phyloP scores from a whole-genome alignment of 2,329 filamentous ascomycete species.

The Cercospora nicotianae region DNA sequence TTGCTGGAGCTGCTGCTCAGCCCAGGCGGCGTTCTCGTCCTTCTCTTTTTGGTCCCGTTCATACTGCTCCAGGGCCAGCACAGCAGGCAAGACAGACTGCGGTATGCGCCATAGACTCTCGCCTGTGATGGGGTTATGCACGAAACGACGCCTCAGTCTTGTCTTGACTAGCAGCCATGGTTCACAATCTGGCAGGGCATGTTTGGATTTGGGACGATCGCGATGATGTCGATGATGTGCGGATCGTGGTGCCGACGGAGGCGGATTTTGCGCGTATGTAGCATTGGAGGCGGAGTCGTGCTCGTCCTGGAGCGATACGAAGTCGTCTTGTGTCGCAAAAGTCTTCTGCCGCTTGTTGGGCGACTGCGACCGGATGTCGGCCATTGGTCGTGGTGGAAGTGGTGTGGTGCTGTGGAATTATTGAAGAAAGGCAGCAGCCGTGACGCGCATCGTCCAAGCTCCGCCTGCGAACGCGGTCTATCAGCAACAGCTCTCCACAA shows the following conservation, averaged over 20 bases:
- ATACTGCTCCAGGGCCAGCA: constrained; percentile 65
- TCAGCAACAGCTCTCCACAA: background rate
- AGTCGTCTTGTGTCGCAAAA: constrained; percentile 29
- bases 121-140: constrained; percentile 82
- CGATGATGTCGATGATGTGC: constrained; percentile 40
- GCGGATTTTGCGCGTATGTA: background rate
- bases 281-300: background rate
- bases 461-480: background rate
- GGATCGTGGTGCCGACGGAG: background rate
- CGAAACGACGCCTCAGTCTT: constrained; percentile 83
- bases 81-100: constrained; percentile 75
- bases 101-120: constrained; percentile 96
- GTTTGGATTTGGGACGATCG: constrained; percentile 79
- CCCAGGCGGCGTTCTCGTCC: constrained; percentile 37
- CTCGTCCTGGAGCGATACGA: constrained; percentile 32
- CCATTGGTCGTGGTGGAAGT: background rate
- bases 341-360: constrained; percentile 32
- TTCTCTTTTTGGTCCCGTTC: constrained; percentile 67
- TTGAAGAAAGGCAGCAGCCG: background rate
- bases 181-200: constrained; percentile 74
- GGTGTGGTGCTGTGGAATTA: background rate
- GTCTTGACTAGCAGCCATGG: constrained; percentile 94
- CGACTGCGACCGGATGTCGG: constrained; percentile 29
- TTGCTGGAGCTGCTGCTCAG: constrained; percentile 35
- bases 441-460: background rate